Evolutionary conservation across 192 early-diverging fungal genomes (phyloP).

Genomic region (Funneliformis mosseae): DNA sequence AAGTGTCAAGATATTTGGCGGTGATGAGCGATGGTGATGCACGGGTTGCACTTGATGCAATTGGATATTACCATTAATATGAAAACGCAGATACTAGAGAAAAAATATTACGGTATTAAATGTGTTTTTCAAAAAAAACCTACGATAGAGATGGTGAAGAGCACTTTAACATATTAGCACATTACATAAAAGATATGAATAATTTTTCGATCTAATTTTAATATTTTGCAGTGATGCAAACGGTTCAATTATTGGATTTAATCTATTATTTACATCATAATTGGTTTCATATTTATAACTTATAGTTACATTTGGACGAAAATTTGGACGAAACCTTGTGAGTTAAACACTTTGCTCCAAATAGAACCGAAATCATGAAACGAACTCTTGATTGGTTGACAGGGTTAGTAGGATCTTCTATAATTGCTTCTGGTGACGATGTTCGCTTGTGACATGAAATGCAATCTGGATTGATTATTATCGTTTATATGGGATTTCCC

Average conservation of each 20-base stretch:
- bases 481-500: too few species aligned
- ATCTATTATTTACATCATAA: background rate
- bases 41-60: slow-evolving; percentile 66
- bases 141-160: slow-evolving; percentile 87
- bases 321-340: too few species aligned
- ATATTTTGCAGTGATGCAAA: slow-evolving; percentile 22
- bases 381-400: too few species aligned
- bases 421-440: too few species aligned
- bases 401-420: too few species aligned
- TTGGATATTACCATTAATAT: slow-evolving; percentile 61
- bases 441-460: too few species aligned
- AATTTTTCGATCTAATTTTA: background rate
- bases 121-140: slow-evolving; percentile 73
- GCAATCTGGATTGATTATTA: too few species aligned
- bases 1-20: slow-evolving; percentile 57
- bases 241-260: background rate
- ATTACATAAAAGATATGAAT: slow-evolving; percentile 76
- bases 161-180: slow-evolving; percentile 93
- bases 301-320: too few species aligned
- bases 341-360: too few species aligned
- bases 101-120: slow-evolving; percentile 53
- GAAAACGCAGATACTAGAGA: slow-evolving; percentile 35
- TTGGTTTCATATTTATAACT: slow-evolving; percentile 51
- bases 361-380: too few species aligned
- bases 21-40: slow-evolving; percentile 81